phyloP scores from a whole-genome alignment of 306 rosid genomes.

The Fragaria nilgerrensis region DNA sequence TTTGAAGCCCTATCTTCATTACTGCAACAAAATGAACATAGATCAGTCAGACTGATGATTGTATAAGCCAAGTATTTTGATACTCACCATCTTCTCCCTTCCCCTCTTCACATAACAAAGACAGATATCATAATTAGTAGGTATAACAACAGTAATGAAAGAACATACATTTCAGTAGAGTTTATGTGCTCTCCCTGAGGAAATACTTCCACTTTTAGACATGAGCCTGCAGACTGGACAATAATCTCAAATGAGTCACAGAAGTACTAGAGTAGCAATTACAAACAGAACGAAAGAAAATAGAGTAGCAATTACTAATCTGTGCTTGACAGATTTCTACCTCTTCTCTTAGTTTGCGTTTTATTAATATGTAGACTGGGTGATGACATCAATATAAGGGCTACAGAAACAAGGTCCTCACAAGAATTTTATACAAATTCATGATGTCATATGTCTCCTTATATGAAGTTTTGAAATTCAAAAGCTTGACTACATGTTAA shows the following conservation, averaged over 20 bases:
- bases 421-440: background rate
- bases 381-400: background rate
- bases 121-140: background rate
- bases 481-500: background rate
- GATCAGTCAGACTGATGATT: constrained; percentile 22
- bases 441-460: background rate
- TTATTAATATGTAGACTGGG: background rate
- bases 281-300: background rate
- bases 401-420: background rate
- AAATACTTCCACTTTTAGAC: constrained; percentile 33
- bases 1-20: constrained; percentile 28
- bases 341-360: background rate
- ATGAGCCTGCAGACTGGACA: constrained; percentile 46
- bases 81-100: background rate
- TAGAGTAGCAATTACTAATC: background rate
- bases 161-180: constrained; percentile 41
- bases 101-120: background rate
- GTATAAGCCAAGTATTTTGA: background rate
- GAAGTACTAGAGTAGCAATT: constrained; percentile 8
- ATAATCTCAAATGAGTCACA: constrained; percentile 23
- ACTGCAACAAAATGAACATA: constrained; percentile 34
- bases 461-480: background rate
- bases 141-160: background rate
- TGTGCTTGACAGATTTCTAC: background rate
- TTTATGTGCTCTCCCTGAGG: constrained; percentile 37